Evolutionary conservation across 371 early-diverging fungal genomes (phyloP).

Genomic region (Haplosporangium sp.): DNA sequence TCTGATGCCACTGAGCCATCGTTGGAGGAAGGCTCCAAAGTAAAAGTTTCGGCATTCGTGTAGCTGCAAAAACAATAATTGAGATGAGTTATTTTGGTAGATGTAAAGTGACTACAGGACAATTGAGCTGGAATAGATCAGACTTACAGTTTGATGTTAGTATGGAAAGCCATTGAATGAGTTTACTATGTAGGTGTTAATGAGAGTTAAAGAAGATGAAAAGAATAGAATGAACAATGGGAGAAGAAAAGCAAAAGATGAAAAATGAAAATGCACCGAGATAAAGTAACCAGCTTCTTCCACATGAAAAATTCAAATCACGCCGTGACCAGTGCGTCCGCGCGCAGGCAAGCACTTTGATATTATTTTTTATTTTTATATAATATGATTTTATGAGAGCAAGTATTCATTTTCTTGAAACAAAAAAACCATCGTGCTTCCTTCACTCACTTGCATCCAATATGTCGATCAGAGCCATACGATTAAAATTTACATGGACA

Average conservation of each 20-base stretch:
- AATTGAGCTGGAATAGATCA: neutral
- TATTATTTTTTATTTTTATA: neutral
- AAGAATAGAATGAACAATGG: neutral
- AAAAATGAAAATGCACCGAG: neutral
- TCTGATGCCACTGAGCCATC: conserved; percentile 48
- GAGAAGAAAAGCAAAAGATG: conserved; percentile 1
- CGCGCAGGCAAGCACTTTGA: neutral
- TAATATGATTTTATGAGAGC: conserved; percentile 1
- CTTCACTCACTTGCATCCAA: neutral
- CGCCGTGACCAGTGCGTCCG: conserved; percentile 13
- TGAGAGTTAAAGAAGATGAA: neutral
- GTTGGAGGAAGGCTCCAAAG: conserved; percentile 45
- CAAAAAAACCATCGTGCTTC: neutral
- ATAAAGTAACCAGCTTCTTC: neutral
- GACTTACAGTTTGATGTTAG: conserved; percentile 39
- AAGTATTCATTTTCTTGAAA: neutral
- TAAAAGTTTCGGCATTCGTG: conserved; percentile 32
- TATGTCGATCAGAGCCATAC: neutral
- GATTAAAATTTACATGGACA: neutral
- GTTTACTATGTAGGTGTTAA: neutral
- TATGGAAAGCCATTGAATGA: conserved; percentile 19
- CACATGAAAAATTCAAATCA: neutral
- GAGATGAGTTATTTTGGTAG: neutral
- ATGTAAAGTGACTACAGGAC: neutral
- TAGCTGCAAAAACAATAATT: conserved; percentile 14